Evolutionary conservation across 1,139 yeast species (phyloP), one percentile per base, ranked within the genome.

Genomic region (Yarrowia galli): DNA sequence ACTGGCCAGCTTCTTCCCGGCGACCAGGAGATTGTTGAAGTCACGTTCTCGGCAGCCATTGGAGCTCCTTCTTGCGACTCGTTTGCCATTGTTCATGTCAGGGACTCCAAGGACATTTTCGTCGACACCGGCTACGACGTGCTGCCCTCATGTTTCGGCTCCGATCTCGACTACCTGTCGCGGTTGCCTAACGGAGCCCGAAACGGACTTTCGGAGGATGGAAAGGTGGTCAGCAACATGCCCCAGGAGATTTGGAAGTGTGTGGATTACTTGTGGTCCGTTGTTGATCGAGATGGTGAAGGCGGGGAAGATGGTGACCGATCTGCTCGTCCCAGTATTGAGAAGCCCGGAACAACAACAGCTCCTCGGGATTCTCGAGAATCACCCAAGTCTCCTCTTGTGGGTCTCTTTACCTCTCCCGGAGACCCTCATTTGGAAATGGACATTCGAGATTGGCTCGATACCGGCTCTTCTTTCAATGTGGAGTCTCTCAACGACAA

Each of bases 231-330:
- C 35, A 67, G 73, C 40, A 72, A 72, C 53, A 74, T 77, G 73
- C 79, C 80, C 2, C 71, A 71, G 35, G 80, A 78, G 67, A 73
- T 78, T 1, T 76, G 77, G 73, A 75, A 71, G 65, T 77, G 81
- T 51, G 75, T 79, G 20, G 80, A 79, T 63, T 80, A 77, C 67
- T 69, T 80, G 16, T 74, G 79, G 77, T 70, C 74, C 2, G 54
- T 40, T n/a, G 54, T 54, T 13, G 68, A 65, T 38, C 36, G 46
- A n/a, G 61, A 40, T 12, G 46, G 48, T n/a, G 61, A 48, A 3
- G 58, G 20, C 8, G 48, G 48, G 12, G 61, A 38, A 6, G 58
- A 38, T 2, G 48, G 48, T 4, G 49, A 38, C 40, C 8, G 46
- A 15, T 35, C 23, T 25, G 58, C 58, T 2, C 40, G 56, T 15